Evolutionary conservation across 805 yeast genomes (phyloP).

Genomic region (Ogataea glucozyma): DNA sequence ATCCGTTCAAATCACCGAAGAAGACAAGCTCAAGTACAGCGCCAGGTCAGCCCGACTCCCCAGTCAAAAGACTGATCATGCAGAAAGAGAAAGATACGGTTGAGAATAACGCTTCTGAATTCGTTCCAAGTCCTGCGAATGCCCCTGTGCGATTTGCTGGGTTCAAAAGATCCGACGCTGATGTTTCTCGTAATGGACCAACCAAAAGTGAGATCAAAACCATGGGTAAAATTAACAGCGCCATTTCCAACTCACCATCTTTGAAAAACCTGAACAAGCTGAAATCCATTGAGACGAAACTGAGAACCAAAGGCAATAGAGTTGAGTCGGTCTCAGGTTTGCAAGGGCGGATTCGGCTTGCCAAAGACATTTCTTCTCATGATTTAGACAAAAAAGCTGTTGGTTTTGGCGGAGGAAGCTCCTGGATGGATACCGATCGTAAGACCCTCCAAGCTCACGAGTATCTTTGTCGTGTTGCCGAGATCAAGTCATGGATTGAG

Average conservation of each 20-base stretch:
- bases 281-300: slow-evolving; percentile 31
- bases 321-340: slow-evolving; percentile 24
- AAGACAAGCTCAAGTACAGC: slow-evolving; percentile 1
- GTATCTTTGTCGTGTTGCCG: slow-evolving; percentile 53
- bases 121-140: slow-evolving; percentile 28
- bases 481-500: slow-evolving; percentile 54
- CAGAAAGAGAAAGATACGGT: slow-evolving; percentile 36
- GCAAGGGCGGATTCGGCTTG: slow-evolving; percentile 16
- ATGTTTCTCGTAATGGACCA: slow-evolving; percentile 12
- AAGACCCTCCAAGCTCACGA: slow-evolving; percentile 39
- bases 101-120: slow-evolving; percentile 28
- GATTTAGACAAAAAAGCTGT: slow-evolving; percentile 9
- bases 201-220: slow-evolving; percentile 31
- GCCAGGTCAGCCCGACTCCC: slow-evolving; percentile 21
- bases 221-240: slow-evolving; percentile 36
- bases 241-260: slow-evolving; percentile 39
- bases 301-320: slow-evolving; percentile 17
- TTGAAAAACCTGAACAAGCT: slow-evolving; percentile 36
- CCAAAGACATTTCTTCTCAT: slow-evolving; percentile 17
- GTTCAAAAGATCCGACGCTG: slow-evolving; percentile 15
- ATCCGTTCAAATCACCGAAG: slow-evolving; percentile 26
- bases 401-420: slow-evolving; percentile 6
- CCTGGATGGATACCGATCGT: slow-evolving; percentile 34
- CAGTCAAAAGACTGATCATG: slow-evolving; percentile 36
- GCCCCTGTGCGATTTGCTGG: slow-evolving; percentile 22